phyloP scores from a whole-genome alignment of 1,139 yeast species.

The Candida dubliniensis region DNA sequence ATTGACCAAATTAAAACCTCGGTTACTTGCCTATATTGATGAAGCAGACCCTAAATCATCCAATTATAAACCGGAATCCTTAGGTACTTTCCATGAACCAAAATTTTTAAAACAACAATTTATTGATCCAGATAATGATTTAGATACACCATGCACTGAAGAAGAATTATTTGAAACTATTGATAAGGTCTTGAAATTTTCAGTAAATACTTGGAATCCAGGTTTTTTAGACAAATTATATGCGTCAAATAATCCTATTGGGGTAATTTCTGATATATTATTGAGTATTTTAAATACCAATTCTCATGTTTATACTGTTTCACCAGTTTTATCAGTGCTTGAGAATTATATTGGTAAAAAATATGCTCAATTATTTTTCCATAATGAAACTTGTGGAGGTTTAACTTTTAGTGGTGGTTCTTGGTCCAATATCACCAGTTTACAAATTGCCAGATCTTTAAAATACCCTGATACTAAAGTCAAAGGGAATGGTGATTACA shows the following conservation, averaged over 20 bases:
- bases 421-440: conserved; percentile 78
- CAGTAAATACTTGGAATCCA: conserved; percentile 85
- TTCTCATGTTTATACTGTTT: conserved; percentile 82
- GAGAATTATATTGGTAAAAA: conserved; percentile 68
- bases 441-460: conserved; percentile 74
- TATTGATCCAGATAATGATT: conserved; percentile 13
- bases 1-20: conserved; percentile 35
- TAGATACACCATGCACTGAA: conserved; percentile 20
- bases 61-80: conserved; percentile 27
- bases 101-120: conserved; percentile 29
- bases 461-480: conserved; percentile 69
- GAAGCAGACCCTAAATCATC: conserved; percentile 33
- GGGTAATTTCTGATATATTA: conserved; percentile 71
- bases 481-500: conserved; percentile 53
- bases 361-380: conserved; percentile 66
- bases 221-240: conserved; percentile 84
- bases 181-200: conserved; percentile 60
- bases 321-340: conserved; percentile 76
- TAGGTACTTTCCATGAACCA: conserved; percentile 44
- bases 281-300: conserved; percentile 76
- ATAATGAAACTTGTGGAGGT: conserved; percentile 64
- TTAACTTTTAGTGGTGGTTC: conserved; percentile 87
- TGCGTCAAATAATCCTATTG: conserved; percentile 83
- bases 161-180: conserved; percentile 44
- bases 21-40: conserved; percentile 35